Evolutionary conservation across 768 basidiomycete genomes (phyloP).

Genomic region (Calvatia gigantea): DNA sequence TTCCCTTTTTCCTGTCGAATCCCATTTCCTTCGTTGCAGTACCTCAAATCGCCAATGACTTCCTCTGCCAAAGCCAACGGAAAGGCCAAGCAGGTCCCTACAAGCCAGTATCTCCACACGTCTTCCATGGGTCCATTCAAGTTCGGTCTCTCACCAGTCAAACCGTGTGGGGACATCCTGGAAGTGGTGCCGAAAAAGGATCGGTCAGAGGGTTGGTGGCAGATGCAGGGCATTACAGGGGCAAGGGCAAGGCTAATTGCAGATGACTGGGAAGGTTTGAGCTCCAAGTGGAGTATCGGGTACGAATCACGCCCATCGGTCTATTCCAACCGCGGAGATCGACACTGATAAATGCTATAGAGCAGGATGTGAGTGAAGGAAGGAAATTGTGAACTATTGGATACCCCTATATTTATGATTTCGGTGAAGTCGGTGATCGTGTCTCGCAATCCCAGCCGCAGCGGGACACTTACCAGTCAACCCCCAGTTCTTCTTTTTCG

Average conservation of each 20-base stretch:
- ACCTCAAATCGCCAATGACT: not conserved
- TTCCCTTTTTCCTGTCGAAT: not conserved
- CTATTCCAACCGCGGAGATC: not conserved
- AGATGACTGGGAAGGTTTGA: conserved; percentile 10
- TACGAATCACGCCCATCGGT: conserved; percentile 1
- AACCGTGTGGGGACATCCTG: not conserved
- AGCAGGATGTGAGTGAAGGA: not conserved
- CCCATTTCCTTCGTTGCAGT: not conserved
- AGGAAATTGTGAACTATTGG: not conserved
- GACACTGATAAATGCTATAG: not conserved
- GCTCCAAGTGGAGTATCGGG: conserved; percentile 7
- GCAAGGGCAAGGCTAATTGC: conserved; percentile 6
- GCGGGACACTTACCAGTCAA: too few species aligned
- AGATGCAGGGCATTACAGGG: conserved; percentile 2
- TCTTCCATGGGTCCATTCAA: not conserved
- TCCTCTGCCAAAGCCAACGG: conserved; percentile 7
- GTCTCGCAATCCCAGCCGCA: too few species aligned
- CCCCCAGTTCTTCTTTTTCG: too few species aligned
- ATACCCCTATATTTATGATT: not conserved
- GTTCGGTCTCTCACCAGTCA: conserved; percentile 3
- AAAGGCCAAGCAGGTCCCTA: conserved; percentile 2
- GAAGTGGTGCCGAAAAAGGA: not conserved
- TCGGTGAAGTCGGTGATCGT: not conserved
- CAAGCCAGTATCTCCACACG: not conserved
- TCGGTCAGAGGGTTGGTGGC: conserved; percentile 3